Base-by-base conservation (phyloP, 192 early-diverging fungal genomes). In the Thoreauomyces humboldtii region DNA sequence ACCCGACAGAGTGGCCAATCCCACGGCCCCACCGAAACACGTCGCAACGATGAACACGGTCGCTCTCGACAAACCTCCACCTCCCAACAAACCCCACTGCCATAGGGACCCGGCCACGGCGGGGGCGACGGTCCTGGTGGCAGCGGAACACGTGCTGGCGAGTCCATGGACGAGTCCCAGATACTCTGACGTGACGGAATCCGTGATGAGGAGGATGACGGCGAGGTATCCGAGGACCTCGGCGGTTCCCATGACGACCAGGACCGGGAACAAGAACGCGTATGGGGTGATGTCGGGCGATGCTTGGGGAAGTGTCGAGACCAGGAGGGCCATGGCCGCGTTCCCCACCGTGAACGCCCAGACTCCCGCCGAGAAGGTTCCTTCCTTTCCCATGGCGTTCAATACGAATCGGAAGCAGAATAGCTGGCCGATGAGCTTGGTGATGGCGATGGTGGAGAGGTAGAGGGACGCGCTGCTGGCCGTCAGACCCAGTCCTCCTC, bases 121-220 rank as follows among this genome's bases (percentile, higher is more conserved):
- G 6, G 77, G 77, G 43, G 67, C 64, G 6, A 79, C 14, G 12
- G 73, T 72, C 36, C 77, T 31, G 2, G 59, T 53, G n/a, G 41
- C 62, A 1, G 77, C 77, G 7, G 77, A 70, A 47, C 73, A 75
- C 6, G 77, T 79, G 31, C 56, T 38, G 0, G 73, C 73, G 12
- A 79, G 37, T 7, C 77, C 77, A 46, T 79, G 77, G 0, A 67
- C 61, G 12, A 72, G 52, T 11, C 77, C 77, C 38, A 79, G 59
- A 3, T 34, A 41, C 2, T 33, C n/a, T 17, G 67, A 24, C 2
- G 61, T 12, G 4, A 64, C 72, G 1, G 66, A 50, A 33, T 79
- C 67, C 0, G 70, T 75, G 62, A 79, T 79, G 63, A 73, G 53
- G 21, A 79, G 36, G 33, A 79, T 69, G 4, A 75, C 70, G 34